phyloP scores from a whole-genome alignment of 257 asterid genomes.

The Solanum sejunctum region DNA sequence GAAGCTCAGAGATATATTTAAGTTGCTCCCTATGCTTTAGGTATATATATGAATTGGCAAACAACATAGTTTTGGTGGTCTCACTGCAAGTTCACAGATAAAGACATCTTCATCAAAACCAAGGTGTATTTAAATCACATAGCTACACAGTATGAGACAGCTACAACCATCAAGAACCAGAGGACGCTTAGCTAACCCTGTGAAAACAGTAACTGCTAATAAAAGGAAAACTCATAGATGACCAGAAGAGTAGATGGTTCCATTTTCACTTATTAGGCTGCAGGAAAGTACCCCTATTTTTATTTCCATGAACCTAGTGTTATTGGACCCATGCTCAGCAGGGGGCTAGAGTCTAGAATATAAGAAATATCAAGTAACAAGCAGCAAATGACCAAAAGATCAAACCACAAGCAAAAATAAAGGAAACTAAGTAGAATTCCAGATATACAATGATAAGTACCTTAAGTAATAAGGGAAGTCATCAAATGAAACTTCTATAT shows the following conservation, averaged over 20 bases:
- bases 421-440: neutral
- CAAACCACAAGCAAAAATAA: neutral
- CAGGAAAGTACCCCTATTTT: too few relatives aligned
- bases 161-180: neutral
- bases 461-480: too few relatives aligned
- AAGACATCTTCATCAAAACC: neutral
- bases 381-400: neutral
- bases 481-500: too few relatives aligned
- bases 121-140: neutral
- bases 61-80: constrained; percentile 64
- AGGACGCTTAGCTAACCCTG: neutral
- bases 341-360: neutral
- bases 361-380: neutral
- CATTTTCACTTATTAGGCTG: too few relatives aligned
- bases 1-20: constrained; percentile 55
- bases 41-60: constrained; percentile 71
- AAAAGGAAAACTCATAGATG: neutral
- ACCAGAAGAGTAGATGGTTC: too few relatives aligned
- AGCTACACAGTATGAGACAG: neutral
- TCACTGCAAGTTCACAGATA: constrained; percentile 48
- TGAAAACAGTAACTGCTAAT: neutral
- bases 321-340: too few relatives aligned
- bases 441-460: constrained; percentile 11
- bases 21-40: constrained; percentile 60
- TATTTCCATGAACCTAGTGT: too few relatives aligned